Percentiles rank a stretch among this genome's conserved stretches.
These are phyloP conservation scores for Decorospora gaudefroyi DNA, from an alignment of 2,329 filamentous ascomycete genomes.

Conservation along the genomic window DNA sequence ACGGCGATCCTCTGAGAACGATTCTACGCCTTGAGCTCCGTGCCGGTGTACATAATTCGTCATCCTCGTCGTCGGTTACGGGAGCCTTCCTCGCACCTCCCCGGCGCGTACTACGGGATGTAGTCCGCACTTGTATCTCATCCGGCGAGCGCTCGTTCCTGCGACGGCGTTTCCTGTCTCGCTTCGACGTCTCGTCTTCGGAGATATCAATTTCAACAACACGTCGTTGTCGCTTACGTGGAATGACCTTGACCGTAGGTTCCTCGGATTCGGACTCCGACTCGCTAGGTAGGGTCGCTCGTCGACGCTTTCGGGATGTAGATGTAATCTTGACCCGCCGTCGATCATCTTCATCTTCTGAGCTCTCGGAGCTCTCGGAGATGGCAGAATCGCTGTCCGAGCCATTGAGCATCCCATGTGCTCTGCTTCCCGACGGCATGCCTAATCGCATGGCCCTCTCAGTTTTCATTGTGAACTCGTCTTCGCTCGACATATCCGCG, in stretches of 20 bases:
- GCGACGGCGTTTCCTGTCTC: constrained; percentile 1
- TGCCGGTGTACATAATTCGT: constrained; percentile 4
- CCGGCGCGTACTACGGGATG: constrained; percentile 13
- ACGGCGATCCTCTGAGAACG: not conserved
- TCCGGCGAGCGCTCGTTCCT: constrained; percentile 2
- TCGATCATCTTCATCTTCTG: constrained; percentile 15
- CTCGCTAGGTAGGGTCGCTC: constrained; percentile 10
- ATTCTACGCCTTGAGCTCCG: not conserved
- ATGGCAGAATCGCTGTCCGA: constrained; percentile 19
- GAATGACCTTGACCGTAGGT: constrained; percentile 19
- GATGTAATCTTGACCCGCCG: constrained; percentile 6
- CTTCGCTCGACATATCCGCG: constrained; percentile 31
- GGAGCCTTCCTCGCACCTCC: constrained; percentile 5
- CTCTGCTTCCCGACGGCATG: constrained; percentile 20
- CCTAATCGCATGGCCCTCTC: constrained; percentile 25
- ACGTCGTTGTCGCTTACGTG: constrained; percentile 17
- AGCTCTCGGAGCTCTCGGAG: constrained; percentile 17
- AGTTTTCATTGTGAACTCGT: constrained; percentile 26
- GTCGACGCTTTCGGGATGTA: constrained; percentile 25
- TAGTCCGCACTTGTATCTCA: constrained; percentile 1
- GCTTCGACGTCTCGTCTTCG: constrained; percentile 2
- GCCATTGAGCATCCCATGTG: constrained; percentile 34
- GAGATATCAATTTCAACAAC: constrained; percentile 1
- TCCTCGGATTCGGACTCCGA: constrained; percentile 10
- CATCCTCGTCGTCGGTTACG: constrained; percentile 7